A percentile compares a stretch with the other conserved stretches of the same genome.
Conservation (phyloP, 169 alveolate species). For the Plasmodium reichenowi region DNA sequence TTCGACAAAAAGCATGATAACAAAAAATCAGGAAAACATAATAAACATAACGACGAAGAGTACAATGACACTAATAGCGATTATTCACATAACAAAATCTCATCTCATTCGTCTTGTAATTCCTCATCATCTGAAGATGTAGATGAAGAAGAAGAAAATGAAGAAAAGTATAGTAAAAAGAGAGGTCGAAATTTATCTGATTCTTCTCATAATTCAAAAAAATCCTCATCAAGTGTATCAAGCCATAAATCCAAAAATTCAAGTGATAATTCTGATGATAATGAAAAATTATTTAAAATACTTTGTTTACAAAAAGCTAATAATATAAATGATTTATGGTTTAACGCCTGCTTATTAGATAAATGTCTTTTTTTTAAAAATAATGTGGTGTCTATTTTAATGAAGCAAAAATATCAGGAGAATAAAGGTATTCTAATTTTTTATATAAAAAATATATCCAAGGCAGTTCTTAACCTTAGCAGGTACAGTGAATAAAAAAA, state of each 20-base stretch:
- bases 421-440: constrained; percentile 32
- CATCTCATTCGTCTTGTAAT: constrained; percentile 18
- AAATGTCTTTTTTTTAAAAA: constrained; percentile 45
- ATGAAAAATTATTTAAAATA: constrained; percentile 40
- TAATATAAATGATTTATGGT: constrained; percentile 68
- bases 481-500: constrained; percentile 11
- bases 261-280: constrained; percentile 29
- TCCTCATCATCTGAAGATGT: no score
- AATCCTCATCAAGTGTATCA: constrained; percentile 29
- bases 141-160: neutral
- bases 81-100: constrained; percentile 4
- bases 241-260: constrained; percentile 32
- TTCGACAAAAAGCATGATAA: constrained; percentile 1
- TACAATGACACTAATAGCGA: constrained; percentile 7
- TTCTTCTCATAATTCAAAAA: constrained; percentile 23
- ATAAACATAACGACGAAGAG: neutral
- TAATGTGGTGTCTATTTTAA: constrained; percentile 18
- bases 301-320: constrained; percentile 60
- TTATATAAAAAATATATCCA: constrained; percentile 63
- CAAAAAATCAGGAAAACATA: constrained; percentile 1
- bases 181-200: constrained; percentile 13
- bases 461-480: constrained; percentile 9
- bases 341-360: constrained; percentile 53
- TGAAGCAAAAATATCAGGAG: constrained; percentile 63
- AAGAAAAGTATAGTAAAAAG: constrained; percentile 9